Percentiles rank a stretch among this genome's conserved stretches.
These are phyloP conservation scores for Nothopassalora personata DNA, from an alignment of 2,329 filamentous ascomycete genomes.

Conservation along the genomic window DNA sequence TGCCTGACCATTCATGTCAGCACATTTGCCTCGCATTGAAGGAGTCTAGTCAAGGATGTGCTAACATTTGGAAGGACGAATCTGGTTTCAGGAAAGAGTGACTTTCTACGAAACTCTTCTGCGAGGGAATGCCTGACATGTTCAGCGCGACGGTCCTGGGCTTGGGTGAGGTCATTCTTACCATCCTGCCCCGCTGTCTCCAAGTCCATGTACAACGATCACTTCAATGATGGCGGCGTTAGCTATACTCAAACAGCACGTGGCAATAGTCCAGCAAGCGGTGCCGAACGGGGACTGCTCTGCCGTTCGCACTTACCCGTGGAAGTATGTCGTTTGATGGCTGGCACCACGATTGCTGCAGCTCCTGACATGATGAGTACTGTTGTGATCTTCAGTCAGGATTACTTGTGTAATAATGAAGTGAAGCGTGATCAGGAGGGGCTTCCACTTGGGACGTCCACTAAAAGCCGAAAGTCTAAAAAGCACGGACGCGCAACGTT, in stretches of 20 bases:
- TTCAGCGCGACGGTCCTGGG: not conserved
- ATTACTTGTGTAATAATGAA: too few relatives aligned
- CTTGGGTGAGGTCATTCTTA: conserved; percentile 30
- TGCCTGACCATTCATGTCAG: not conserved
- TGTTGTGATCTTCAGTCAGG: too few relatives aligned
- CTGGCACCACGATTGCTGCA: conserved; percentile 65
- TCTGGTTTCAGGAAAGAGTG: conserved; percentile 77
- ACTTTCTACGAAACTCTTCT: conserved; percentile 76
- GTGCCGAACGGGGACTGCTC: too few relatives aligned
- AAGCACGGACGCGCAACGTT: not conserved
- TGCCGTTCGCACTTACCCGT: conserved; percentile 41
- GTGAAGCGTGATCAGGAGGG: too few relatives aligned
- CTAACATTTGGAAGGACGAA: conserved; percentile 80
- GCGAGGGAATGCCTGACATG: conserved; percentile 62
- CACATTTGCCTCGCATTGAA: not conserved
- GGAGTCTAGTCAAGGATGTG: conserved; percentile 39
- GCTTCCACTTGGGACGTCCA: too few relatives aligned
- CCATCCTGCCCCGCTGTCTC: conserved; percentile 75
- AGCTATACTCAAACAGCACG: not conserved
- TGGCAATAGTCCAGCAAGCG: not conserved
- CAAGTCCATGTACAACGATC: conserved; percentile 89
- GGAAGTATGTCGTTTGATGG: conserved; percentile 77
- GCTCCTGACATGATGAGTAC: conserved; percentile 27
- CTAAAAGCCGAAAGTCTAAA: too few relatives aligned
- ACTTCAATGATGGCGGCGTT: conserved; percentile 40